These are phyloP conservation scores for Ballota nigra DNA, from an alignment of 257 asterid genomes.

Conservation along the genomic window DNA sequence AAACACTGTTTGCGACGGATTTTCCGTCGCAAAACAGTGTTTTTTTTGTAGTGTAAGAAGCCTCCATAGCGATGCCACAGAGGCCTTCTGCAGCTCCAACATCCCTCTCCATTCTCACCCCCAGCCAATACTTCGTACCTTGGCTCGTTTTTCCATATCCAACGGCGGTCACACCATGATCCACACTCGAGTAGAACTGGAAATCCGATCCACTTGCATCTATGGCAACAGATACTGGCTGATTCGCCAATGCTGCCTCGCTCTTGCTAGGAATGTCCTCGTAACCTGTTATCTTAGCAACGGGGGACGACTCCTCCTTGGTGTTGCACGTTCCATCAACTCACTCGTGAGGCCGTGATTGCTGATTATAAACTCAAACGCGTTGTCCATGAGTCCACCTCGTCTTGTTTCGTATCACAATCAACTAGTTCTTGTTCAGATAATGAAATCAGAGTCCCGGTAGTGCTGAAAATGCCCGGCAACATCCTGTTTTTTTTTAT, in stretches of 20 bases:
- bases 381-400: slow-evolving; percentile 33
- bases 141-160: slow-evolving; percentile 32
- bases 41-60: too few species aligned
- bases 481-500: slow-evolving; percentile 24
- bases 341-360: slow-evolving; percentile 33
- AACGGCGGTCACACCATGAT: slow-evolving; percentile 44
- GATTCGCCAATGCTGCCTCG: slow-evolving; percentile 31
- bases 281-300: slow-evolving; percentile 30
- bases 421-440: slow-evolving; percentile 41
- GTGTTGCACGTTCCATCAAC: slow-evolving; percentile 33
- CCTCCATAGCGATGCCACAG: slow-evolving; percentile 42
- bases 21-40: too few species aligned
- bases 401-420: slow-evolving; percentile 27
- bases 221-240: slow-evolving; percentile 41
- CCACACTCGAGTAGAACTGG: slow-evolving; percentile 38
- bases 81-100: slow-evolving; percentile 30
- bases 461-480: slow-evolving; percentile 41
- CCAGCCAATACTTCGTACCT: slow-evolving; percentile 44
- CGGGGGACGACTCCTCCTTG: slow-evolving; percentile 25
- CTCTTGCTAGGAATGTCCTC: slow-evolving; percentile 39
- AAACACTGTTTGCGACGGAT: too few species aligned
- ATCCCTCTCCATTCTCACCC: slow-evolving; percentile 45
- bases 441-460: slow-evolving; percentile 20
- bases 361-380: slow-evolving; percentile 27
- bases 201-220: slow-evolving; percentile 36